Base-by-base conservation (phyloP, 306 rosid genomes). In the Trifolium repens region DNA sequence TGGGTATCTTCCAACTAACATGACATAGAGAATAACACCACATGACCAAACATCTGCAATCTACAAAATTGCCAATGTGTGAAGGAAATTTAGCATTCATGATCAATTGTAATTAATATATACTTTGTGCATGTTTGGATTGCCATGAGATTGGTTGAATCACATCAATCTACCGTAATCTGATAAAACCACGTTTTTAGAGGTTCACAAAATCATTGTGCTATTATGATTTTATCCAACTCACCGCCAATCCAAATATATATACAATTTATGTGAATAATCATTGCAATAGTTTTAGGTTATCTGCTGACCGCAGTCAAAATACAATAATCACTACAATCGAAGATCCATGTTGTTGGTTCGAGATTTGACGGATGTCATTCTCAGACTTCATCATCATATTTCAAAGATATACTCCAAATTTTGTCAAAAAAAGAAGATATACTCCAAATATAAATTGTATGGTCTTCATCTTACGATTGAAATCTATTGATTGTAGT, bases 11-110 rank as follows among this genome's bases (percentile, higher is more conserved):
- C 99, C 99, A 27, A 90, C 91, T 73, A 92, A 75, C 98, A 94
- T 94, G 63, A 89, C 93, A 27, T 92, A 94, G 32, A 94, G 81
- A 32, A 93, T 90, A 60, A 94, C 99, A 55, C 99, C 99, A 82
- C 96, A 87, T 5, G 99, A 94, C 99, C 99, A 94, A 88, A 92
- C 96, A 84, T 94, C 99, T 44, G 96, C 93, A 82, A 89, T 82
- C 99, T 94, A 79, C 82, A 81, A 13, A 67, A 69, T 72, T 59
- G 35, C 76, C 74, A 77, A 69, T 24, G 54, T 77, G 81, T 44
- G 37, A 76, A 76, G 5, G 5, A 50, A 70, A 54, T 62, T 52
- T n/a, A 79, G 50, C 65, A 67, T 72, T 52, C 19, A 27, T 37
- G 30, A 11, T 54, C 9, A 59, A 58, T 64, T 67, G 61, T 27